phyloP scores from a whole-genome alignment of 225 moss, liverwort and hornwort genomes.

The Polytrichum commune region DNA sequence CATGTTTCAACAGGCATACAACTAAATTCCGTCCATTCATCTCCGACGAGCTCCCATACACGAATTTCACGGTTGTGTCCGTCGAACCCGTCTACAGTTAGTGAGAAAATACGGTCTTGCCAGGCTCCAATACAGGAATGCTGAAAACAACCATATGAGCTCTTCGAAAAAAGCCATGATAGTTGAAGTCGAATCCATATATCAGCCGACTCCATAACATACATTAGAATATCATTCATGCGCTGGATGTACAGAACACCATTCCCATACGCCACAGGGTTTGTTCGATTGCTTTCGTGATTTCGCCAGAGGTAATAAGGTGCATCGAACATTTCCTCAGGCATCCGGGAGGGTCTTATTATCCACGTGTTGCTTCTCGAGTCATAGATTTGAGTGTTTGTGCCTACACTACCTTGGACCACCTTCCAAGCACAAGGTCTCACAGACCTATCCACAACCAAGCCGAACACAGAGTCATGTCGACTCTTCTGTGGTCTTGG shows the following conservation, averaged over 20 bases:
- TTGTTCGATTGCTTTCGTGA: background rate
- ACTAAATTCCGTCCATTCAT: constrained; percentile 4
- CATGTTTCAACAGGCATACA: background rate
- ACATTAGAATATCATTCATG: background rate
- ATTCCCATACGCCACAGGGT: background rate
- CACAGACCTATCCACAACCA: constrained; percentile 13
- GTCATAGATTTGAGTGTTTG: constrained; percentile 10
- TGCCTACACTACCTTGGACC: constrained; percentile 16
- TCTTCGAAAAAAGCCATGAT: background rate
- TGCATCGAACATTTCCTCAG: constrained; percentile 2
- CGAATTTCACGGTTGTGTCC: background rate
- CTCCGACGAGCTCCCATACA: constrained; percentile 4
- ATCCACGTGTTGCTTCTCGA: constrained; percentile 8
- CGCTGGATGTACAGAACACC: background rate
- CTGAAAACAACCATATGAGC: no score
- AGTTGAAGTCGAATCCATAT: background rate
- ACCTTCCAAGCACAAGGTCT: constrained; percentile 8
- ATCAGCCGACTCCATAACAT: background rate
- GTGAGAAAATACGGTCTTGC: background rate
- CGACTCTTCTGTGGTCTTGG: background rate
- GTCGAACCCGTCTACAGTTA: background rate
- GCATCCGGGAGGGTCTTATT: background rate
- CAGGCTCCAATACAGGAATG: background rate
- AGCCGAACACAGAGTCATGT: constrained; percentile 8
- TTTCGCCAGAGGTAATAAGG: background rate